These are phyloP conservation scores for Populus hybrid DNA, from an alignment of 441 rosid species.

Conservation along the genomic window DNA sequence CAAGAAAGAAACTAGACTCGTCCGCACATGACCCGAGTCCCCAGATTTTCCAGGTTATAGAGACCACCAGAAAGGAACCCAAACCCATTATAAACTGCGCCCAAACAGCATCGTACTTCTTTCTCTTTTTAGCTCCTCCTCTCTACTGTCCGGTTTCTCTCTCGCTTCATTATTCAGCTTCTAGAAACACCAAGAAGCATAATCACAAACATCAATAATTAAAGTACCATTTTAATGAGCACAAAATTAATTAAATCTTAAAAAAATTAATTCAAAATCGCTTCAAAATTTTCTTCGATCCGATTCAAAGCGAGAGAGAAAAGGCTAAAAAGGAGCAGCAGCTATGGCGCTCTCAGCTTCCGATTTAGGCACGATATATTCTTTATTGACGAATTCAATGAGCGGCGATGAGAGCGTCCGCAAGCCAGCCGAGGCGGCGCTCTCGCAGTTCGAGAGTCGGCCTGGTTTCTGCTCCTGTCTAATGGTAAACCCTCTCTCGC, in stretches of 20 bases:
- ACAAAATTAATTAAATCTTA: background rate
- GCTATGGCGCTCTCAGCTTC: slow-evolving; percentile 90
- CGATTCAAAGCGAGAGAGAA: slow-evolving; percentile 26
- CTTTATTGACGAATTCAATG: slow-evolving; percentile 82
- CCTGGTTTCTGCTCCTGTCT: slow-evolving; percentile 97
- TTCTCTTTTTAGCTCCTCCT: background rate
- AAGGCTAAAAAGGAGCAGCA: background rate
- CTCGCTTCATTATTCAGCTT: background rate
- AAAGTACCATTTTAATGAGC: background rate
- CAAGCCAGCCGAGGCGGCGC: slow-evolving; percentile 88
- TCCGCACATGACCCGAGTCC: background rate
- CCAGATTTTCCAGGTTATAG: background rate
- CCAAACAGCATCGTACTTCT: background rate
- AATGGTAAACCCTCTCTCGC: slow-evolving; percentile 46
- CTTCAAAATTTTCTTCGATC: slow-evolving; percentile 31
- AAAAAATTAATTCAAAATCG: background rate
- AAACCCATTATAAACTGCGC: background rate
- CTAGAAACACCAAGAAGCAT: background rate
- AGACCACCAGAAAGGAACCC: background rate
- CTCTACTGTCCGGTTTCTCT: background rate
- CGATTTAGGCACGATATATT: slow-evolving; percentile 83
- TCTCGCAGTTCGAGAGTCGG: slow-evolving; percentile 80
- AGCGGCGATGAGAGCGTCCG: slow-evolving; percentile 78
- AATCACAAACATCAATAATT: background rate
- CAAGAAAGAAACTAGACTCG: background rate